These are phyloP conservation scores for Candida xiaguanensis DNA, from an alignment of 805 yeast species.

Conservation along the genomic window DNA sequence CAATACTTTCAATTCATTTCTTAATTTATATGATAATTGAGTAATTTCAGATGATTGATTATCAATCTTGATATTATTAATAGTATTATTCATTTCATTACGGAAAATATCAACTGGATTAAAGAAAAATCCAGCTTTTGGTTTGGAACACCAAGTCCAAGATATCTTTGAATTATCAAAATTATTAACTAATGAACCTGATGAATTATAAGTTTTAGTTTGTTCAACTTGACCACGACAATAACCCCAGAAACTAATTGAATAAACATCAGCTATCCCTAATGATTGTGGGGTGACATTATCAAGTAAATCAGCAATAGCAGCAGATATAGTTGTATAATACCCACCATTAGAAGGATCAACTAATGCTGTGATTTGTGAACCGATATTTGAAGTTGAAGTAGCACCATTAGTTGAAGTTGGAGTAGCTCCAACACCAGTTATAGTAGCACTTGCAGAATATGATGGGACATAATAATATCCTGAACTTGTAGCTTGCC, in stretches of 20 bases:
- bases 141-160: slow-evolving; percentile 49
- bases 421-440: slow-evolving; percentile 6
- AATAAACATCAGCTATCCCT: slow-evolving; percentile 40
- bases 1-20: slow-evolving; percentile 19
- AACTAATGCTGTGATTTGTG: background rate
- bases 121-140: slow-evolving; percentile 54
- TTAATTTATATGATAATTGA: slow-evolving; percentile 12
- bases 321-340: slow-evolving; percentile 12
- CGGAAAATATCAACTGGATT: slow-evolving; percentile 44
- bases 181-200: slow-evolving; percentile 7
- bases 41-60: slow-evolving; percentile 20
- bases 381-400: slow-evolving; percentile 5
- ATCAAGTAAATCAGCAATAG: slow-evolving; percentile 17
- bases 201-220: slow-evolving; percentile 5
- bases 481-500: background rate
- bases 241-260: slow-evolving; percentile 42
- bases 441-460: background rate
- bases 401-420: slow-evolving; percentile 2
- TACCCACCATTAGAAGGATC: slow-evolving; percentile 7
- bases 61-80: slow-evolving; percentile 21
- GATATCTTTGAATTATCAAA: slow-evolving; percentile 26
- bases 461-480: slow-evolving; percentile 2
- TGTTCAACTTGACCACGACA: slow-evolving; percentile 27
- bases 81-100: slow-evolving; percentile 23
- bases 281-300: slow-evolving; percentile 24